These are phyloP conservation scores for Candida gorgasii DNA, from an alignment of 805 yeast genomes.

Conservation along the genomic window DNA sequence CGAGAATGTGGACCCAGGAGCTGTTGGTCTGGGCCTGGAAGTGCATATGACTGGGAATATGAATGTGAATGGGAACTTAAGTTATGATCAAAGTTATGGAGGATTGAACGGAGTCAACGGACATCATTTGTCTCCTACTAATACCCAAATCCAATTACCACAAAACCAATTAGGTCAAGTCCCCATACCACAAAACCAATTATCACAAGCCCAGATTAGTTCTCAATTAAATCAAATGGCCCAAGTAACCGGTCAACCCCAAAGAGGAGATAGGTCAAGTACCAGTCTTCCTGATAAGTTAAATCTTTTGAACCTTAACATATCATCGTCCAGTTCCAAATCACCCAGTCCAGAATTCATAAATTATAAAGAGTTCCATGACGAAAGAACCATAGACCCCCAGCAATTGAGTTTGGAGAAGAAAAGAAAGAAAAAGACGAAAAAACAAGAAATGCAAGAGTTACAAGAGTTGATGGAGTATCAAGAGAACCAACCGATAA, in stretches of 20 bases:
- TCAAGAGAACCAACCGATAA: conserved; percentile 3
- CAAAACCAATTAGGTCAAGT: not conserved
- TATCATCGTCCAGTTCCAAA: conserved; percentile 13
- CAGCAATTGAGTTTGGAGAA: conserved; percentile 21
- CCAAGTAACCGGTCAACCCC: not conserved
- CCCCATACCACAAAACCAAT: not conserved
- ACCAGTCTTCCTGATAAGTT: conserved; percentile 18
- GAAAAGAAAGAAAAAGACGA: not conserved
- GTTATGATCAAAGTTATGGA: not conserved
- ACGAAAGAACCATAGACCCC: conserved; percentile 35
- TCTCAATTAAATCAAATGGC: not conserved
- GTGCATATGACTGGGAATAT: no score
- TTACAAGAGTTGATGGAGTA: not conserved
- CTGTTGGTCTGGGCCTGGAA: no score
- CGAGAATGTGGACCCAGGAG: no score
- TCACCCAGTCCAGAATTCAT: conserved; percentile 19
- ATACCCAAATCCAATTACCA: not conserved
- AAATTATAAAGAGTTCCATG: conserved; percentile 11
- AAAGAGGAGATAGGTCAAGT: conserved; percentile 11
- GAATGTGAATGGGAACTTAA: not conserved
- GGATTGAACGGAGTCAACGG: not conserved
- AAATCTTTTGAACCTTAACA: conserved; percentile 12
- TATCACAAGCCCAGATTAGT: not conserved
- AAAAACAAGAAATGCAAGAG: not conserved
- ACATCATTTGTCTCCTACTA: not conserved